These are phyloP conservation scores for Penicillium decumbens DNA, from an alignment of 2,329 filamentous ascomycete genomes.

Conservation along the genomic window DNA sequence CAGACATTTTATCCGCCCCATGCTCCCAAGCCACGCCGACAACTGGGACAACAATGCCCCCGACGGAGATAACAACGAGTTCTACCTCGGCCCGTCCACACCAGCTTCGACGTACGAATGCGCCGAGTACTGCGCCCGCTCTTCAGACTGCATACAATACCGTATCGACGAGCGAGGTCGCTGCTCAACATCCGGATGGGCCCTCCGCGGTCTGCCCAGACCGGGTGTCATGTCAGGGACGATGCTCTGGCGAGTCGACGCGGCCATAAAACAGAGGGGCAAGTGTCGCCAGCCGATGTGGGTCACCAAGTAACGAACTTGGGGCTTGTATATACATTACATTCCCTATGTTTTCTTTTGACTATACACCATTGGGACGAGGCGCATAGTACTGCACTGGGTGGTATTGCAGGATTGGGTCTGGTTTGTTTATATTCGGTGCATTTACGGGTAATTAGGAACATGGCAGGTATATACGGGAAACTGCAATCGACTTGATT, in stretches of 20 bases:
- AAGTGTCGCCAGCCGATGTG: conserved; percentile 11
- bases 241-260: conserved; percentile 24
- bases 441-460: background rate
- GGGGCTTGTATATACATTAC: background rate
- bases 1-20: conserved; percentile 17
- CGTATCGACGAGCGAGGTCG: conserved; percentile 9
- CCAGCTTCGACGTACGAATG: conserved; percentile 14
- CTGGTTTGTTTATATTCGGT: background rate
- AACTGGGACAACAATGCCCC: conserved; percentile 20
- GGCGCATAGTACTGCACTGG: conserved; percentile 2
- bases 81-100: conserved; percentile 1
- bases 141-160: conserved; percentile 18
- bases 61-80: conserved; percentile 2
- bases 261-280: conserved; percentile 8
- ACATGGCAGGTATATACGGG: background rate
- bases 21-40: conserved; percentile 7
- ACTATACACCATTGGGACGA: conserved; percentile 1
- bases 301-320: conserved; percentile 5
- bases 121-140: conserved; percentile 19
- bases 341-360: background rate
- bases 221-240: conserved; percentile 15
- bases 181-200: conserved; percentile 14
- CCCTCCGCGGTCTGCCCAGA: conserved; percentile 13
- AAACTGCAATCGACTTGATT: background rate
- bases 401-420: background rate